Evolutionary conservation across 208 protist species (phyloP).

Genomic region (Crithidia expoeki): DNA sequence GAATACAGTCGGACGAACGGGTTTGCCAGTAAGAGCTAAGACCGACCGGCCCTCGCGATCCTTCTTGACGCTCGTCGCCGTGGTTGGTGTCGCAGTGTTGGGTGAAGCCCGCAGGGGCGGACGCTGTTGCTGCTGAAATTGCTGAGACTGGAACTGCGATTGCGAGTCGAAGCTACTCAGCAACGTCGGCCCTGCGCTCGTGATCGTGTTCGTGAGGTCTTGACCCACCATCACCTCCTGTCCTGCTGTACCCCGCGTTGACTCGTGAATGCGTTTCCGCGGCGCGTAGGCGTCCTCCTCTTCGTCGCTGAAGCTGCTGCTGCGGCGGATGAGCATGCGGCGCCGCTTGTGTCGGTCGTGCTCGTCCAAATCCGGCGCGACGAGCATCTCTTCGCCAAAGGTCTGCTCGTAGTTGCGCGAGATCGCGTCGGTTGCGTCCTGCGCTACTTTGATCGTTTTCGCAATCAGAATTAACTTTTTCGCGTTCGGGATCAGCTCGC

Average conservation of each 20-base stretch:
- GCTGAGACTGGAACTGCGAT: background rate
- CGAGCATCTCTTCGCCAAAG: slow-evolving; percentile 64
- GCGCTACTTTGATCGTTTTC: slow-evolving; percentile 48
- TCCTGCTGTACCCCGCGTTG: background rate
- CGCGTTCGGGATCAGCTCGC: slow-evolving; percentile 49
- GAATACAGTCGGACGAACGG: slow-evolving; percentile 9
- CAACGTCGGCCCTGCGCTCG: background rate
- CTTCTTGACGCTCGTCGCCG: background rate
- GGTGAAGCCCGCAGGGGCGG: background rate
- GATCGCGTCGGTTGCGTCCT: slow-evolving; percentile 49
- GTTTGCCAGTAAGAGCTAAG: background rate
- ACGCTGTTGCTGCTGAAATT: background rate
- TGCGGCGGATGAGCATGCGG: slow-evolving; percentile 1
- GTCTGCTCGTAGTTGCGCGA: slow-evolving; percentile 46
- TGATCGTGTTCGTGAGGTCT: background rate
- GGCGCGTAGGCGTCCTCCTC: slow-evolving; percentile 10
- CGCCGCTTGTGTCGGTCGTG: slow-evolving; percentile 32
- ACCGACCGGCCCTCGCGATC: background rate
- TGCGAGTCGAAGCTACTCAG: slow-evolving; percentile 12
- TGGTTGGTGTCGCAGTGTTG: background rate
- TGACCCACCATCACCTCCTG: background rate
- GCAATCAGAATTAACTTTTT: slow-evolving; percentile 77
- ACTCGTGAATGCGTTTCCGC: background rate
- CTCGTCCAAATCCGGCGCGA: slow-evolving; percentile 46
- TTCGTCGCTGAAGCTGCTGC: slow-evolving; percentile 10